Base-by-base conservation (phyloP, 176 grass and related monocot genomes). In the Musa troglodytarum region DNA sequence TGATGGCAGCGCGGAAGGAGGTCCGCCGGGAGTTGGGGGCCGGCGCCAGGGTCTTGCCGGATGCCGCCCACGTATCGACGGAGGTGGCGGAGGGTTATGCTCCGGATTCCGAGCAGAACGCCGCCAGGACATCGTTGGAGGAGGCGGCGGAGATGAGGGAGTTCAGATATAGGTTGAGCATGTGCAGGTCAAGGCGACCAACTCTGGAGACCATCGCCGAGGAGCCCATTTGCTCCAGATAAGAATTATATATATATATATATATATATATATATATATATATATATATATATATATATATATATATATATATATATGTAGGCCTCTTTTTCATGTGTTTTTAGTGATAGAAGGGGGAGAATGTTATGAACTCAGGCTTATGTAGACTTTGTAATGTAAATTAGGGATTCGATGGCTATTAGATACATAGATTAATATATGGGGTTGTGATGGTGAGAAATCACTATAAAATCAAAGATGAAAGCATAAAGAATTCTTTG, bases 131-230 rank as follows among this genome's bases (percentile, higher is more conserved):
- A n/a, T 76, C 67, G 14, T 43, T 43, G 34, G 34, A 43, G 34
- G 49, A n/a, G 49, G 53, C 52, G 51, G 82, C 71, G 34, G 86
- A 89, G 87, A 97, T 88, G 16, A 71, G 73, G 17, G 86, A 87
- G 82, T 89, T 99, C 71, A 94, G 77, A 68, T 86, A 94, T 10
- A 78, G 95, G 77, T 72, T 91, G 49, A 84, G 86, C 77, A 68
- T 68, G 77, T 63, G 82, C 10, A 80, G 86, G 69, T 91, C 86
- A 14, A 87, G 90, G 69, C 82, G 76, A 1, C 90, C 90, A 15
- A 82, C 82, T 67, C 73, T 99, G 80, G 90, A 94, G 81, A 99
- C 95, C 10, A 98, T 99, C 52, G 28, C 83, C 2, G 95, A 99
- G 84, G 95, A 98, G 75, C 3, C 21, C 1, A 74, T 74, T 74